phyloP scores from a whole-genome alignment of 2,329 filamentous ascomycete species.

The Fusarium transvaalense region DNA sequence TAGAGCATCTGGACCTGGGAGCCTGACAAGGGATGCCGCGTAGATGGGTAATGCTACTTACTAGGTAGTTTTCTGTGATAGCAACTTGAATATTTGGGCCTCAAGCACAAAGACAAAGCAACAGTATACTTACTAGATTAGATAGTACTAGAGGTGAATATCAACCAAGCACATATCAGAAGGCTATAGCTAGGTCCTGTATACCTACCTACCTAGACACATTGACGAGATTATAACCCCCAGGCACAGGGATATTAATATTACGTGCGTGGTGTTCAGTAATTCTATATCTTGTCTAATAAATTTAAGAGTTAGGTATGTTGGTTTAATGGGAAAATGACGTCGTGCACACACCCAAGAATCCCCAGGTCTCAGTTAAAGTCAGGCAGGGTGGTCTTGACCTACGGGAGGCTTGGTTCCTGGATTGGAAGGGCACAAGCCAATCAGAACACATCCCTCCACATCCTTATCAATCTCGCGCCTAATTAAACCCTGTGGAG shows the following conservation, averaged over 20 bases:
- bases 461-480: slow-evolving; percentile 44
- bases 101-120: background rate
- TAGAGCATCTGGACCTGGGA: background rate
- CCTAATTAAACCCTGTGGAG: slow-evolving; percentile 32
- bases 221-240: background rate
- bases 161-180: background rate
- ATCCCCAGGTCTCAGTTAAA: slow-evolving; percentile 25
- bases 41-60: background rate
- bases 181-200: background rate
- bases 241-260: background rate
- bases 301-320: background rate
- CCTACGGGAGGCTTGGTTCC: slow-evolving; percentile 39
- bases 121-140: too few species aligned
- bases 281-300: background rate
- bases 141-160: background rate
- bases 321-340: slow-evolving; percentile 25
- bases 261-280: background rate
- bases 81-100: background rate
- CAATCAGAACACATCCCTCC: slow-evolving; percentile 39
- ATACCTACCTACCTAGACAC: background rate
- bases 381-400: background rate
- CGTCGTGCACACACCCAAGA: slow-evolving; percentile 18
- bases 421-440: slow-evolving; percentile 24
- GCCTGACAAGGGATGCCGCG: background rate
- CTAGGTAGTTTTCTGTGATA: background rate